Percentiles rank a stretch among this genome's conserved stretches.
Conservation (phyloP, 495 filamentous ascomycete species). For the Neurospora sp. region DNA sequence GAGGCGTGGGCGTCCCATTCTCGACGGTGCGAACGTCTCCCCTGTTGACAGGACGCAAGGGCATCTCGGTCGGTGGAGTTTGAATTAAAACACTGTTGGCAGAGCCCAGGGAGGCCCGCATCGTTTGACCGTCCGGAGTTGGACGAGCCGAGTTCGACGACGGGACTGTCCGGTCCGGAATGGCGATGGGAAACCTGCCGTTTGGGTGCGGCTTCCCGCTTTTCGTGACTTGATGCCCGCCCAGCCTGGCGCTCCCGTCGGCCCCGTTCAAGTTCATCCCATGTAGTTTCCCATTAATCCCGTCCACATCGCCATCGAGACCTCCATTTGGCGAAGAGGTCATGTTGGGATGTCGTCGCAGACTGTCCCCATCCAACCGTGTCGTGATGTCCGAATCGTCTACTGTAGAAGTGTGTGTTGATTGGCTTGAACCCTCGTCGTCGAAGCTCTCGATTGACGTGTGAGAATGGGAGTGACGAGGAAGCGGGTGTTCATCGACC, state of each 20-base stretch:
- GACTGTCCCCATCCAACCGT: conserved; percentile 11
- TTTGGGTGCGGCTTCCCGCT: conserved; percentile 13
- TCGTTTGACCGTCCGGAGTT: background rate
- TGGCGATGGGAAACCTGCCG: conserved; percentile 1
- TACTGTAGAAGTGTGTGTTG: conserved; percentile 15
- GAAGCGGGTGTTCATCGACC: conserved; percentile 16
- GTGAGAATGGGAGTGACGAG: conserved; percentile 21
- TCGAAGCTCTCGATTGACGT: conserved; percentile 28
- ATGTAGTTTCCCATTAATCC: conserved; percentile 1
- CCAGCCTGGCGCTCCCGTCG: background rate
- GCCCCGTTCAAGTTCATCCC: background rate
- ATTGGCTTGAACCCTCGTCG: conserved; percentile 22
- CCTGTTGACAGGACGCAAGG: conserved; percentile 21
- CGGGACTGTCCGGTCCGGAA: conserved; percentile 12
- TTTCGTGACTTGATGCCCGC: background rate
- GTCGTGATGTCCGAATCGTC: conserved; percentile 17
- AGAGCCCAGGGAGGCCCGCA: conserved; percentile 21
- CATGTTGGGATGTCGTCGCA: conserved; percentile 16
- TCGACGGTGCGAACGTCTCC: conserved; percentile 22
- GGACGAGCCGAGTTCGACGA: background rate
- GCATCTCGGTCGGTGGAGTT: conserved; percentile 21
- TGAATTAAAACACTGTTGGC: conserved; percentile 18
- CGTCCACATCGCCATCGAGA: conserved; percentile 9
- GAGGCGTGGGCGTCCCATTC: conserved; percentile 9
- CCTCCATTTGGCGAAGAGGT: conserved; percentile 14